phyloP scores from a whole-genome alignment of 1,139 yeast species.

The Blastobotrys raffinosifermentans region DNA sequence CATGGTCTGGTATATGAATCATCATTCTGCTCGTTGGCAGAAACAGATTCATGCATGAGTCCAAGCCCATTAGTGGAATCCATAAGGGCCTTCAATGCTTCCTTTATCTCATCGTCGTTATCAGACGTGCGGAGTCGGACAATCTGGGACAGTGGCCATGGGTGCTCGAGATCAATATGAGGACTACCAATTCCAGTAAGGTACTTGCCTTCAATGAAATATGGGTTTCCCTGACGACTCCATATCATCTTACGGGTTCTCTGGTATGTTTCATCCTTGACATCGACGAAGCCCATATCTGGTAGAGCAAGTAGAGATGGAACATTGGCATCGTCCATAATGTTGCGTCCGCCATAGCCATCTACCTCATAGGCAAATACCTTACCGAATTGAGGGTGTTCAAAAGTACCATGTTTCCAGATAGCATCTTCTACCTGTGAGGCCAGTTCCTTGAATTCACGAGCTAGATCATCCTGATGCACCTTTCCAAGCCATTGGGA shows the following conservation, averaged over 20 bases:
- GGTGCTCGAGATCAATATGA: constrained; percentile 70
- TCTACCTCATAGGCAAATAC: constrained; percentile 85
- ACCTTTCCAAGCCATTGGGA: constrained; percentile 20
- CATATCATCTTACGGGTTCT: constrained; percentile 74
- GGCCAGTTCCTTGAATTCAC: constrained; percentile 36
- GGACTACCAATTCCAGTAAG: constrained; percentile 89
- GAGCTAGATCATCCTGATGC: constrained; percentile 17
- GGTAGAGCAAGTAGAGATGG: constrained; percentile 78
- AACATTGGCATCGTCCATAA: constrained; percentile 87
- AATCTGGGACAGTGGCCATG: constrained; percentile 88
- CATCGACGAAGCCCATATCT: constrained; percentile 57
- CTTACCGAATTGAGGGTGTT: constrained; percentile 62
- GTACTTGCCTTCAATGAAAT: constrained; percentile 52
- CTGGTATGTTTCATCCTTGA: constrained; percentile 53
- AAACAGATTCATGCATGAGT: constrained; percentile 75
- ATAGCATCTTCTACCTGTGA: constrained; percentile 50
- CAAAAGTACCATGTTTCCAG: constrained; percentile 51
- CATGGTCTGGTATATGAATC: constrained; percentile 58
- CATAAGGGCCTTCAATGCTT: constrained; percentile 47
- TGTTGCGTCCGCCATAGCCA: constrained; percentile 60
- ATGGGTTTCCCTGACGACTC: constrained; percentile 68
- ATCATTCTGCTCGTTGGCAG: constrained; percentile 50
- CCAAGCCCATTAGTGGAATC: constrained; percentile 68
- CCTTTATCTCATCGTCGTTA: constrained; percentile 60
- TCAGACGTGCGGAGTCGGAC: constrained; percentile 68